Conservation (phyloP, 2,329 filamentous ascomycete species). For the Fusarium sambucinum region DNA sequence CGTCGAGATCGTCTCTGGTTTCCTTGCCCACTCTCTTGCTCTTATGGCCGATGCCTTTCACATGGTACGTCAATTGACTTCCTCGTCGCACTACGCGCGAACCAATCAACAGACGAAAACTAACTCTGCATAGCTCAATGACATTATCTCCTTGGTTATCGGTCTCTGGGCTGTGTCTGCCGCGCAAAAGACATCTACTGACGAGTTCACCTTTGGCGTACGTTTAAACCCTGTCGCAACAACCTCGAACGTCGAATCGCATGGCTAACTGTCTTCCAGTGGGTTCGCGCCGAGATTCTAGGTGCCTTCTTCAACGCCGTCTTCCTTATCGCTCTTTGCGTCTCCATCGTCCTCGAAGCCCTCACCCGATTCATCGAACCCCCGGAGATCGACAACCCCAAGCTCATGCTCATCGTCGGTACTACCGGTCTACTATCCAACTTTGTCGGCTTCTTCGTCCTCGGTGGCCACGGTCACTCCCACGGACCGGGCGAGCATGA, state of each 20-base stretch:
- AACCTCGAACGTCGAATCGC: not conserved
- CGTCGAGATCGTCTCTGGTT: constrained; percentile 86
- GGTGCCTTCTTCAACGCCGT: constrained; percentile 97
- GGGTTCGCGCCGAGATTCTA: constrained; percentile 96
- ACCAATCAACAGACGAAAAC: constrained; percentile 14
- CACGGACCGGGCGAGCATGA: constrained; percentile 72
- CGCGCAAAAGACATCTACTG: constrained; percentile 84
- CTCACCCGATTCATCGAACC: constrained; percentile 92
- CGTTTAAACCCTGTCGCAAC: constrained; percentile 51
- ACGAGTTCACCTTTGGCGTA: constrained; percentile 95
- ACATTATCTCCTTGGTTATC: constrained; percentile 93
- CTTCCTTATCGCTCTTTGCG: constrained; percentile 94
- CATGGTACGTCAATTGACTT: constrained; percentile 73
- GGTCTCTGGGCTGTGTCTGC: constrained; percentile 96
- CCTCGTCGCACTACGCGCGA: not conserved
- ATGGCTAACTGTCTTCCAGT: constrained; percentile 65
- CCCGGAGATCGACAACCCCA: constrained; percentile 85
- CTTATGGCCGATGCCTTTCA: constrained; percentile 98
- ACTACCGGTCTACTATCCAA: constrained; percentile 89
- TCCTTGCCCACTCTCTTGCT: constrained; percentile 89
- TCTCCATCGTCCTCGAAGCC: constrained; percentile 96
- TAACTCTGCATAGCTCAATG: constrained; percentile 76
- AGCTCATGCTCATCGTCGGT: constrained; percentile 90
- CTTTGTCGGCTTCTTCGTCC: constrained; percentile 86
- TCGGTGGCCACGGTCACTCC: constrained; percentile 92